Base-by-base conservation (phyloP, 768 basidiomycete genomes). In the Hygrophorus pudorinus region DNA sequence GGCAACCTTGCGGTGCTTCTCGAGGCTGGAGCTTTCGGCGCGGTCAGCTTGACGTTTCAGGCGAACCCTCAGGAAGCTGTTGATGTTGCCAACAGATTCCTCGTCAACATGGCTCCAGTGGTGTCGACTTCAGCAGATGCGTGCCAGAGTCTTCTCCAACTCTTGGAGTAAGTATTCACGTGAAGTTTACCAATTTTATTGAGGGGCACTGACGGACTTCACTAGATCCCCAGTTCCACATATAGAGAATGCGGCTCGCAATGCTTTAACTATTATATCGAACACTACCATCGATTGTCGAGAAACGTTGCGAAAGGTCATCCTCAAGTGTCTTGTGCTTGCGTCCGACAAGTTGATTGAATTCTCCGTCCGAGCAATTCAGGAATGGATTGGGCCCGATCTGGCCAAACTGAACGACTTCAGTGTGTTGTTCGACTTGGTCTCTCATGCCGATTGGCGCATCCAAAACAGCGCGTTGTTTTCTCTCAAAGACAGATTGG, bases 341-440 rank as follows among this genome's bases (percentile, higher is more conserved):
- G 48, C 51, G 20, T 53, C 53, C 3, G 46, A 52, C 11, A 32
- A 14, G 27, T 18, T 54, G 16, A 46, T 52, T 20, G 48, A 52
- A 36, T 51, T 40, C 37, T 17, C 51, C 10, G 48, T 18, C 32
- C 32, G 40, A 18, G 53, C 53, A 10, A 52, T 54, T 17, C 42
- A 48, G 27, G 42, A 48, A n/a, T 54, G 53, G 53, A 48, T 54
- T 14, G 53, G 53, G 9, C 51, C 51, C 27, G 53, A 54, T 36
- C 53, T 54, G 32, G 45, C 48, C 5, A 42, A 52, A 29, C 17
- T 52, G 29, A 50, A 50, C 39, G 39, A 54, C 30, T 50, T 50
- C 29, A 18, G 20, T 35, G 43, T 41, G 29, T 42, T 52, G 32
- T 52, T 54, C 29, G 38, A 45, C 13, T 39, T 54, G 4, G 45